Conservation (phyloP, 805 yeast genomes). For the Brettanomyces sp. region DNA sequence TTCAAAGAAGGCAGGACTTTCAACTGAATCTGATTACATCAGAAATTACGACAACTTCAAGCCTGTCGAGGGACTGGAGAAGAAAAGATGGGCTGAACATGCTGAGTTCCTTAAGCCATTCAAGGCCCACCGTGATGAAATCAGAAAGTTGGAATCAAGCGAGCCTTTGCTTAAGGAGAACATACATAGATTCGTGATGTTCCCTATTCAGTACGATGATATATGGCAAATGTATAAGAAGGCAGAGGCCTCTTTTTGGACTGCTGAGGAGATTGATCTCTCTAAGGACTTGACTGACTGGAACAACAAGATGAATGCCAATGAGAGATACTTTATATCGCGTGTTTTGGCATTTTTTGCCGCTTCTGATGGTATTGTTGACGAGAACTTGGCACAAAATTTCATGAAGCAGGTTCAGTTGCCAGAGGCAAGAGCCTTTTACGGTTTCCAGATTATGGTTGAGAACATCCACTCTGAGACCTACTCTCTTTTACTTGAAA, state of each 20-base stretch:
- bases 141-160: conserved; percentile 70
- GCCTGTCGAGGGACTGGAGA: conserved; percentile 1
- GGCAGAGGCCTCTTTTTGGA: conserved; percentile 99
- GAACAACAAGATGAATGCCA: conserved; percentile 81
- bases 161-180: conserved; percentile 87
- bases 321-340: conserved; percentile 87
- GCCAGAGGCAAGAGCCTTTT: conserved; percentile 97
- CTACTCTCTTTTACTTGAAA: conserved; percentile 86
- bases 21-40: conserved; percentile 1
- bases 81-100: conserved; percentile 2
- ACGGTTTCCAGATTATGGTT: conserved; percentile 99
- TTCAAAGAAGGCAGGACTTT: conserved; percentile 1
- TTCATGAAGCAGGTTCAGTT: conserved; percentile 95
- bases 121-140: conserved; percentile 59
- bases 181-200: conserved; percentile 79
- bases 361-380: conserved; percentile 97
- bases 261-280: conserved; percentile 96
- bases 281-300: conserved; percentile 89
- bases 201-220: conserved; percentile 95
- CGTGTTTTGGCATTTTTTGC: conserved; percentile 96
- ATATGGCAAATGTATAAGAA: conserved; percentile 98
- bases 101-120: conserved; percentile 47
- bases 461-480: conserved; percentile 98
- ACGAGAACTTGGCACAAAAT: conserved; percentile 94
- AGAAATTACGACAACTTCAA: not conserved